These are phyloP conservation scores for Pouteria glomerata DNA, from an alignment of 148 eudicot species.

Conservation along the genomic window DNA sequence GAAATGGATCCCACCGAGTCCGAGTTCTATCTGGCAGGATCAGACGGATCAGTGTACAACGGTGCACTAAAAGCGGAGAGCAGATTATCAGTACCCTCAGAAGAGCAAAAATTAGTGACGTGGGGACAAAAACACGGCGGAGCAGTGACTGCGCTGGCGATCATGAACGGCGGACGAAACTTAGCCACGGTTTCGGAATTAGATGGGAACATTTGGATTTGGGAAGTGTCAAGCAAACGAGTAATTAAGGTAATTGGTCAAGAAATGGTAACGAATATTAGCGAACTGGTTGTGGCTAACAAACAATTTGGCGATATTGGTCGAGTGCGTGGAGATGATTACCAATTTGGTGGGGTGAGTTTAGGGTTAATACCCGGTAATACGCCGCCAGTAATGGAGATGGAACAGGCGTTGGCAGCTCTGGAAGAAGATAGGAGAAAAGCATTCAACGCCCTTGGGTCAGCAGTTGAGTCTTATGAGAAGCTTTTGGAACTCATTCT, in stretches of 20 bases:
- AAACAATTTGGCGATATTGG: neutral
- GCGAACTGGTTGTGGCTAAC: slow-evolving; percentile 9
- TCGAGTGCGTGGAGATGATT: neutral
- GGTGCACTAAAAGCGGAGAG: slow-evolving; percentile 4
- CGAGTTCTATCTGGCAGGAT: slow-evolving; percentile 18
- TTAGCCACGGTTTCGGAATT: slow-evolving; percentile 14
- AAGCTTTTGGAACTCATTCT: slow-evolving; percentile 13
- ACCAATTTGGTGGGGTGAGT: slow-evolving; percentile 4
- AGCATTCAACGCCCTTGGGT: slow-evolving; percentile 15
- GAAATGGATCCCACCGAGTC: slow-evolving; percentile 18
- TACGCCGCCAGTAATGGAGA: slow-evolving; percentile 8
- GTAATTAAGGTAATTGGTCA: neutral
- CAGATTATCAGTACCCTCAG: neutral
- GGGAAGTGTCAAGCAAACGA: slow-evolving; percentile 8
- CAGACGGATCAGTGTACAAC: slow-evolving; percentile 20
- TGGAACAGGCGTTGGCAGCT: slow-evolving; percentile 6
- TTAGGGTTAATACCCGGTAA: too few relatives aligned
- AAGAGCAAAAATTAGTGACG: neutral
- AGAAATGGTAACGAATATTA: slow-evolving; percentile 6
- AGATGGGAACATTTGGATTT: slow-evolving; percentile 16
- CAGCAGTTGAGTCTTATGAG: slow-evolving; percentile 16
- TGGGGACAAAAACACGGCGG: slow-evolving; percentile 10
- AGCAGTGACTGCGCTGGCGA: slow-evolving; percentile 5
- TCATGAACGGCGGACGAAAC: neutral
- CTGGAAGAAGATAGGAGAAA: slow-evolving; percentile 13